Percentiles rank a stretch among this genome's conserved stretches.
These are phyloP conservation scores for Alternaria solani DNA, from an alignment of 2,329 filamentous ascomycete species.

Conservation along the genomic window DNA sequence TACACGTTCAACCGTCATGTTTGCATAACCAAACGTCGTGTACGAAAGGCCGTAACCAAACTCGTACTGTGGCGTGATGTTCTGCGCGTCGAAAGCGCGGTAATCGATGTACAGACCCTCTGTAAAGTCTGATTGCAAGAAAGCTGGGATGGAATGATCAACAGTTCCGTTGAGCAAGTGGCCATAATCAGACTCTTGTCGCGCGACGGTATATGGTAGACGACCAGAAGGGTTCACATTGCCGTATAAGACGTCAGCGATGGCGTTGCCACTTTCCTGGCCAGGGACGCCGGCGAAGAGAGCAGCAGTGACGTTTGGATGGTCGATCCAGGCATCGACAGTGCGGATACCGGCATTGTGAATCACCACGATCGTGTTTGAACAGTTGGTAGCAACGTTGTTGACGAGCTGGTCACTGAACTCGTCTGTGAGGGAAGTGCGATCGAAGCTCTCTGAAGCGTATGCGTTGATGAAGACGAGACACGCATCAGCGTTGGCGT, in stretches of 20 bases:
- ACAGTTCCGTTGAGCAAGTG: slow-evolving; percentile 61
- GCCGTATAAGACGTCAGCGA: slow-evolving; percentile 82
- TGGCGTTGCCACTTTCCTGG: slow-evolving; percentile 79
- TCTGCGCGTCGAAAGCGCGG: slow-evolving; percentile 71
- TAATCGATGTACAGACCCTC: slow-evolving; percentile 86
- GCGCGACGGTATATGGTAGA: slow-evolving; percentile 80
- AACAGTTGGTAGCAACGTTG: slow-evolving; percentile 56
- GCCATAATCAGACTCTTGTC: slow-evolving; percentile 71
- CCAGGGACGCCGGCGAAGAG: slow-evolving; percentile 81
- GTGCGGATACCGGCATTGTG: slow-evolving; percentile 67
- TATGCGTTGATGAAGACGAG: slow-evolving; percentile 67
- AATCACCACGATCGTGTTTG: slow-evolving; percentile 60
- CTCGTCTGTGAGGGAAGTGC: slow-evolving; percentile 28
- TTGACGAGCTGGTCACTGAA: slow-evolving; percentile 51
- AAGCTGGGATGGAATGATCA: slow-evolving; percentile 60
- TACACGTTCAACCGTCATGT: slow-evolving; percentile 64
- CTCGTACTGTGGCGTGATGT: slow-evolving; percentile 74
- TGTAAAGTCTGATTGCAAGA: slow-evolving; percentile 76
- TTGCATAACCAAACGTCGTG: slow-evolving; percentile 76
- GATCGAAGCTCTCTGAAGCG: slow-evolving; percentile 48
- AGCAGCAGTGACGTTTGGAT: slow-evolving; percentile 81
- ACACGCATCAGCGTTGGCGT: slow-evolving; percentile 52
- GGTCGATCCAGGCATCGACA: slow-evolving; percentile 75
- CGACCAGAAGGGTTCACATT: slow-evolving; percentile 76
- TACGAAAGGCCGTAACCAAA: slow-evolving; percentile 80